A percentile compares a stretch with the other conserved stretches of the same genome.
These are phyloP conservation scores for Syzygium jambos DNA, from an alignment of 345 rosid species.

Conservation along the genomic window DNA sequence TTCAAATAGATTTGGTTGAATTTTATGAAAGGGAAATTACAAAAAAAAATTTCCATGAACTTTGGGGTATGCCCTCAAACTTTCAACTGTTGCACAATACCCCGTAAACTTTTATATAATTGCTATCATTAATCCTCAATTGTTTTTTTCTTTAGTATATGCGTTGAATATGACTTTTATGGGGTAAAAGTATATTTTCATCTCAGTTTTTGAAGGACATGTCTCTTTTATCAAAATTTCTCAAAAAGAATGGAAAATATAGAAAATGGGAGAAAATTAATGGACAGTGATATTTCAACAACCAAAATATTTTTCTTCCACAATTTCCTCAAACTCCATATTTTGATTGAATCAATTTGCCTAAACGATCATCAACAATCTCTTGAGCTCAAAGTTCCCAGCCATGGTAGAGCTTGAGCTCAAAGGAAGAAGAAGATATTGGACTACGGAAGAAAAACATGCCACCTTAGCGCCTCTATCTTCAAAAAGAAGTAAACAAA, in stretches of 20 bases:
- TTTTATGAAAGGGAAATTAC: not conserved
- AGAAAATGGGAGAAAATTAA: not conserved
- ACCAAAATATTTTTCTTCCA: not conserved
- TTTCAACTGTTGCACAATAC: not conserved
- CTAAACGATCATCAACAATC: not conserved
- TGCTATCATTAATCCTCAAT: not conserved
- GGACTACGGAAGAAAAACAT: not conserved
- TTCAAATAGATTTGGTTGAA: not conserved
- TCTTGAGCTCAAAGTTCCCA: not conserved
- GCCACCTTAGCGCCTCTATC: not conserved
- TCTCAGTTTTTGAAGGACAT: not conserved
- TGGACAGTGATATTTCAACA: not conserved
- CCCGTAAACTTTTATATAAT: not conserved
- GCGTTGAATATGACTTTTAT: not conserved
- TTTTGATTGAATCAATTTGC: not conserved
- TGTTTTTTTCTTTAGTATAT: not conserved
- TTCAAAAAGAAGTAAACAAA: not conserved
- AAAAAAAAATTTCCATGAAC: not conserved
- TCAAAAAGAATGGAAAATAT: not conserved
- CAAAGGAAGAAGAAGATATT: not conserved
- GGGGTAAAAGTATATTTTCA: not conserved
- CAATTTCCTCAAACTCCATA: not conserved
- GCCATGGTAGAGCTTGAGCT: not conserved
- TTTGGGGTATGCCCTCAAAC: not conserved
- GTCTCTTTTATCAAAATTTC: not conserved